These are phyloP conservation scores for Durotheca rogersii DNA, from an alignment of 495 filamentous ascomycete species.

Conservation along the genomic window DNA sequence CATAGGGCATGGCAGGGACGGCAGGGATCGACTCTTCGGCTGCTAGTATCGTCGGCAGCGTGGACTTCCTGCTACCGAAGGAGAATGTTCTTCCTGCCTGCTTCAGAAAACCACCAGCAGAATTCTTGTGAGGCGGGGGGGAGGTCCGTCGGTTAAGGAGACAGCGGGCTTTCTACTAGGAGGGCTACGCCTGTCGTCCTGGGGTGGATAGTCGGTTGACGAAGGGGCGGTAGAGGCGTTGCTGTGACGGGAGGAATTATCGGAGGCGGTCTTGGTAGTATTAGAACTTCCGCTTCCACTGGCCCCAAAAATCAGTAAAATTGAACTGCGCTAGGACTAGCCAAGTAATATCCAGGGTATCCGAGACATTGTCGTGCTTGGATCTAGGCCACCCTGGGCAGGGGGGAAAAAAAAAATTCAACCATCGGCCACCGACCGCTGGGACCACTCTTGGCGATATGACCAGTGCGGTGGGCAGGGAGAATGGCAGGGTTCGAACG, in stretches of 20 bases:
- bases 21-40: conserved; percentile 43
- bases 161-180: conserved; percentile 47
- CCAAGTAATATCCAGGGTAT: conserved; percentile 19
- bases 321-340: conserved; percentile 30
- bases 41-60: conserved; percentile 46
- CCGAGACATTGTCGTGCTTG: conserved; percentile 38
- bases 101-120: conserved; percentile 57
- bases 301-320: conserved; percentile 35
- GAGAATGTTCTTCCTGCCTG: conserved; percentile 74
- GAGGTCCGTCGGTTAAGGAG: conserved; percentile 53
- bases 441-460: conserved; percentile 41
- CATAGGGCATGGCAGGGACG: conserved; percentile 33
- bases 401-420: conserved; percentile 23
- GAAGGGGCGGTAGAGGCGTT: conserved; percentile 74
- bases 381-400: conserved; percentile 29
- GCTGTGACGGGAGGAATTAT: conserved; percentile 70
- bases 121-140: conserved; percentile 58
- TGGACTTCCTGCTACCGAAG: conserved; percentile 60
- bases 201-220: conserved; percentile 60
- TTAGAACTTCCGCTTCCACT: conserved; percentile 67
- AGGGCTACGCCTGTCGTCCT: conserved; percentile 54
- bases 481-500: conserved; percentile 1
- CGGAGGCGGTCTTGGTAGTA: conserved; percentile 60
- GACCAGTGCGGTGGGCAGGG: conserved; percentile 44
- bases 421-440: conserved; percentile 47